Percentiles rank a stretch among this genome's conserved stretches.
Evolutionary conservation across 108 stramenopile genomes (phyloP).

Genomic region (Discostella stelligeroides): DNA sequence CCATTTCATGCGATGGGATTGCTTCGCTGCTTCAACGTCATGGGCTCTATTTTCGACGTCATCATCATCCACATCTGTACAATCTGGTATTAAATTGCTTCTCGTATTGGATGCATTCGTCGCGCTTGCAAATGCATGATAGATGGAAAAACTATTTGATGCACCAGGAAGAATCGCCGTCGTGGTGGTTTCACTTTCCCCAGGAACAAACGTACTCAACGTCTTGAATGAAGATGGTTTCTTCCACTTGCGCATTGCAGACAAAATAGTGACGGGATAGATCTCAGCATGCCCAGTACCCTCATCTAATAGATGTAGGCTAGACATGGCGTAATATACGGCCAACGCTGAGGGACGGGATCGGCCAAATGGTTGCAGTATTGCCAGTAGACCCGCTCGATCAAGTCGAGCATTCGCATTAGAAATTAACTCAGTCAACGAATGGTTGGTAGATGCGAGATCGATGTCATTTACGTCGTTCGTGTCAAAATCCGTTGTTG

Average conservation of each 20-base stretch:
- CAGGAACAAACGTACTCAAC: conserved; percentile 1
- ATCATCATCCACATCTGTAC: conserved; percentile 8
- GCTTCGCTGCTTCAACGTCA: conserved; percentile 4
- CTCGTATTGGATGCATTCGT: not conserved
- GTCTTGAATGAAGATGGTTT: conserved; percentile 26
- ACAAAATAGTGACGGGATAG: conserved; percentile 24
- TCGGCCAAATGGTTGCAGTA: conserved; percentile 43
- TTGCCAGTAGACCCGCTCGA: conserved; percentile 35
- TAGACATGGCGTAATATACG: conserved; percentile 34
- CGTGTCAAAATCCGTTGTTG: not conserved
- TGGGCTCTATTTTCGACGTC: not conserved
- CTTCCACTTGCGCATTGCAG: conserved; percentile 47
- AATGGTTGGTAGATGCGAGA: not conserved
- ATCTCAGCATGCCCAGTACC: conserved; percentile 11
- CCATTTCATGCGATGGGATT: conserved; percentile 36
- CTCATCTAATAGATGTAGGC: conserved; percentile 22
- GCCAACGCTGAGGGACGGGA: conserved; percentile 38
- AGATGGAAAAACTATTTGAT: conserved; percentile 24
- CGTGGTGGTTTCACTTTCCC: not conserved
- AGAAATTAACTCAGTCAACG: not conserved
- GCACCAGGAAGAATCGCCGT: conserved; percentile 12
- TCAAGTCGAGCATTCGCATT: conserved; percentile 32
- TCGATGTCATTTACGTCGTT: conserved; percentile 7
- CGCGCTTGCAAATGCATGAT: conserved; percentile 35
- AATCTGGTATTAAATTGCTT: not conserved